Evolutionary conservation across 805 yeast genomes (phyloP).

Genomic region (Yamadazyma insecticola): DNA sequence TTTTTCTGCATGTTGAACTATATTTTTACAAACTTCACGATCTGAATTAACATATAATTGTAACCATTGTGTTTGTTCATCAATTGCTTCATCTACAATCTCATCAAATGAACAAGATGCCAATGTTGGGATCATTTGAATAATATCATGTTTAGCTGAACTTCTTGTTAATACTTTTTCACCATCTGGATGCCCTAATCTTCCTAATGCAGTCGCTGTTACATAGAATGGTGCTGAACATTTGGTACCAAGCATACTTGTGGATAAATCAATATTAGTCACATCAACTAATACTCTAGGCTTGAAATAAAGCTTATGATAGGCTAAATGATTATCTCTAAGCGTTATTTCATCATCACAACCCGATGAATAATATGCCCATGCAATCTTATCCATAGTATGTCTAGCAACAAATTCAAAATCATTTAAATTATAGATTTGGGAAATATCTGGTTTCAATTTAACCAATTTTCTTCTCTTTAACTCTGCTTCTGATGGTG

Average conservation of each 20-base stretch:
- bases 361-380: slow-evolving; percentile 92
- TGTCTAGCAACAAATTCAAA: slow-evolving; percentile 83
- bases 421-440: slow-evolving; percentile 74
- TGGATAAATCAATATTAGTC: slow-evolving; percentile 59
- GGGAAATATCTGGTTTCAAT: slow-evolving; percentile 63
- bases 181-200: slow-evolving; percentile 90
- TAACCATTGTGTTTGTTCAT: slow-evolving; percentile 78
- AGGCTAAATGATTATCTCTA: slow-evolving; percentile 88
- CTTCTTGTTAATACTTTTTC: slow-evolving; percentile 82
- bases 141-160: slow-evolving; percentile 62
- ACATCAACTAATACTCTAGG: slow-evolving; percentile 85
- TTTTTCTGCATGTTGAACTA: slow-evolving; percentile 67
- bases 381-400: slow-evolving; percentile 68
- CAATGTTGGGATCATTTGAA: slow-evolving; percentile 91
- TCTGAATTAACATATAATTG: slow-evolving; percentile 83
- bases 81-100: slow-evolving; percentile 63
- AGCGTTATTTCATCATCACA: slow-evolving; percentile 89
- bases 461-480: slow-evolving; percentile 19
- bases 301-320: slow-evolving; percentile 80
- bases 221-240: slow-evolving; percentile 78
- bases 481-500: slow-evolving; percentile 22
- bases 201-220: slow-evolving; percentile 89
- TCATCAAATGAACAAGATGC: slow-evolving; percentile 89
- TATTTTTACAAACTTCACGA: slow-evolving; percentile 53
- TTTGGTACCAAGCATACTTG: slow-evolving; percentile 70